These are phyloP conservation scores for Firmiana major DNA, from an alignment of 345 rosid species.

Conservation along the genomic window DNA sequence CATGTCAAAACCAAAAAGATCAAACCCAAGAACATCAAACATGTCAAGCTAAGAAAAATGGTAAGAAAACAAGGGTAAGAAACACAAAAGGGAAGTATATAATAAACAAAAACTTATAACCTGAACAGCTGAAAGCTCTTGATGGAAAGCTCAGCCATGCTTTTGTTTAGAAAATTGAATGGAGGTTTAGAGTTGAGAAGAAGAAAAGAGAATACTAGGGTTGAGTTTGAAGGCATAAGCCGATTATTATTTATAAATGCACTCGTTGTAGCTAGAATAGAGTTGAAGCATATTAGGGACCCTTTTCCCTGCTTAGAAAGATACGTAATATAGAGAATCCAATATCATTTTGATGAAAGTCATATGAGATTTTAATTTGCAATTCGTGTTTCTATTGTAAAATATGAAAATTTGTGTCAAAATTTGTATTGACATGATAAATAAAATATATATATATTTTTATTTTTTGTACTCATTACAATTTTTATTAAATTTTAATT, in stretches of 20 bases:
- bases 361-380: neutral
- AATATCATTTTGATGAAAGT: too few species aligned
- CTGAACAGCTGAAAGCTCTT: slow-evolving; percentile 24
- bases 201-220: too few species aligned
- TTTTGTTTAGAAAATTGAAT: neutral
- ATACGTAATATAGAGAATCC: neutral
- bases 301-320: neutral
- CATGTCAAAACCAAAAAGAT: neutral
- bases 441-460: too few species aligned
- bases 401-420: too few species aligned
- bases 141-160: slow-evolving; percentile 20
- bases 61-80: neutral
- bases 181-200: neutral
- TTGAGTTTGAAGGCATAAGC: neutral
- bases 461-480: too few species aligned
- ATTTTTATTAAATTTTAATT: too few species aligned
- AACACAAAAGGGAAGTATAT: neutral
- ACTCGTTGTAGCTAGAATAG: neutral
- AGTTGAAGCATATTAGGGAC: neutral
- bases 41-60: neutral
- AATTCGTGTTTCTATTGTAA: too few species aligned
- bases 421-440: too few species aligned
- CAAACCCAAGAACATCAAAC: neutral
- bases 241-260: neutral
- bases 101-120: neutral